Evolutionary conservation across 1,139 yeast genomes (phyloP), one percentile per base, ranked within the genome.

Genomic region (Hanseniaspora uvarum): DNA sequence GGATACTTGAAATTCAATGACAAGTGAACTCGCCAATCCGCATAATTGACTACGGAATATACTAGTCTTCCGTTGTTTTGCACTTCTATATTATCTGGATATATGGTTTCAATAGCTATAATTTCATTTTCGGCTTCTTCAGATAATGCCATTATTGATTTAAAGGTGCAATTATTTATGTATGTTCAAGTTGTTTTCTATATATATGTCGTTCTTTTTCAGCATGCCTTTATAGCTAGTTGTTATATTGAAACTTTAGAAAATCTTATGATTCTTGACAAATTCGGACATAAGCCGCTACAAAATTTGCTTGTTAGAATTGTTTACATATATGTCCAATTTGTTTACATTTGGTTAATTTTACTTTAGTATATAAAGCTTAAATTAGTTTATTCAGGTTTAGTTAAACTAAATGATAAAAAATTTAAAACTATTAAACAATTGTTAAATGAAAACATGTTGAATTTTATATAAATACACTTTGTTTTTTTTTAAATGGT

Each of bases 21-120:
- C 54, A 89, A 64, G 59, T 83, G 82, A 16, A 86, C 68, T 3
- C 69, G 66, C 44, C 83, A 69, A 45, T 73, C 73, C 57, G 76
- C 78, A 62, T 84, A 79, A 56, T 76, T 80, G 0, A 96, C 95
- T 1, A 87, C 70, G 11, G 65, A 66, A 36, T 88, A 71, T 28
- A 74, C 74, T 56, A 80, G 78, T 11, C 75, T 68, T 4, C 65
- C 64, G 3, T 70, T 70, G 10, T 74, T 69, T 49, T 70, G 71
- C 56, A 60, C 73, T 0, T 62, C 65, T 55, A 79, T 61, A 46
- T 75, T 73, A 16, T 75, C 85, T 0, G 95, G 96, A 63, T 80
- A 89, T n/a, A 92, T 89, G 2, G 96, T 94, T 58, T 86, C 85
- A 21, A 89, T 80, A 12, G 96, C 94, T 52, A 78, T 79, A 26